These are phyloP conservation scores for Astraeus odoratus DNA, from an alignment of 768 basidiomycete genomes.

Conservation along the genomic window DNA sequence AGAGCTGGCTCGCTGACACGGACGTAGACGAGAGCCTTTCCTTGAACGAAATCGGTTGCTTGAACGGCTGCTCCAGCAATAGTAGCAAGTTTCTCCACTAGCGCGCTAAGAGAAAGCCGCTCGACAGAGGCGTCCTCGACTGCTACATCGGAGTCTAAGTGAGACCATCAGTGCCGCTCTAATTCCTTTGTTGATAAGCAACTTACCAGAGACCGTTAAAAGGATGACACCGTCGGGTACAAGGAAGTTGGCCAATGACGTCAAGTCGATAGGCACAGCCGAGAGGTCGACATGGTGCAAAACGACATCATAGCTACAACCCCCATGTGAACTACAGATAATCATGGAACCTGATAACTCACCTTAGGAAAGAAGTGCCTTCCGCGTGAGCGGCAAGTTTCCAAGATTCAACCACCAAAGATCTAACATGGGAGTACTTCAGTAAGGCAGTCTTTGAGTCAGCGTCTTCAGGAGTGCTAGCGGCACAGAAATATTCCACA, in stretches of 20 bases:
- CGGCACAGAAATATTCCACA: conserved; percentile 13
- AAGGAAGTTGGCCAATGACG: conserved; percentile 18
- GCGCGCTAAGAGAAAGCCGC: conserved; percentile 7
- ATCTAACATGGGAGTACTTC: conserved; percentile 8
- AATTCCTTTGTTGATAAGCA: background rate
- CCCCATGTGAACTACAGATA: background rate
- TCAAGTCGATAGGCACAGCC: conserved; percentile 14
- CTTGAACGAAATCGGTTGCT: conserved; percentile 7
- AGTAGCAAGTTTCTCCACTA: conserved; percentile 8
- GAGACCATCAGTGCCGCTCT: background rate
- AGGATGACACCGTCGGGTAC: conserved; percentile 17
- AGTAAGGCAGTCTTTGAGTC: conserved; percentile 16
- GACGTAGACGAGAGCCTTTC: conserved; percentile 11
- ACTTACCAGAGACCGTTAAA: conserved; percentile 17
- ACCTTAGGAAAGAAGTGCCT: conserved; percentile 9
- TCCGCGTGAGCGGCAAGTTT: conserved; percentile 5
- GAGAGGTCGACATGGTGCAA: conserved; percentile 17
- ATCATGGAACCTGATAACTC: background rate
- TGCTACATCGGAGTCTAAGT: conserved; percentile 11
- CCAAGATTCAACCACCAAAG: conserved; percentile 17
- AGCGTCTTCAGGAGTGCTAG: conserved; percentile 14
- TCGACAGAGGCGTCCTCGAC: conserved; percentile 13
- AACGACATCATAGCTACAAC: conserved; percentile 11
- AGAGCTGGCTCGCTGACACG: conserved; percentile 12
- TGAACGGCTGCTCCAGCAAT: conserved; percentile 10